phyloP scores from a whole-genome alignment of 2,329 filamentous ascomycete genomes.

The Sphaerulina musiva region DNA sequence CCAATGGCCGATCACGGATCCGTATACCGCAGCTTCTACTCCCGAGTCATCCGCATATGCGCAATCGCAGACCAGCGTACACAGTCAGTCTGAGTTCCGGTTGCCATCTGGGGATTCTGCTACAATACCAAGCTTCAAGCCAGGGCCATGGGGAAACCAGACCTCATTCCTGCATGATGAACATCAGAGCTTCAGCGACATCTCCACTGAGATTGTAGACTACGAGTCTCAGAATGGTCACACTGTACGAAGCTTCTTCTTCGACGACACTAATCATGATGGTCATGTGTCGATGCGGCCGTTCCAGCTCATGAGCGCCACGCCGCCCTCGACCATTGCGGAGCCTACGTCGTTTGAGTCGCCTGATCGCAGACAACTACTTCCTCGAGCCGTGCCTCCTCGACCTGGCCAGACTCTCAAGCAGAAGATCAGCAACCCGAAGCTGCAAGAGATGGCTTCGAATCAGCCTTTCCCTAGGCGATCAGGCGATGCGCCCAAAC shows the following conservation, averaged over 20 bases:
- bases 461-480: constrained; percentile 22
- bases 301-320: constrained; percentile 13
- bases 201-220: constrained; percentile 49
- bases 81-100: constrained; percentile 14
- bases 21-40: constrained; percentile 13
- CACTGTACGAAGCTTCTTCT: constrained; percentile 43
- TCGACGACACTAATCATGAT: constrained; percentile 41
- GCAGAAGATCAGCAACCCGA: constrained; percentile 21
- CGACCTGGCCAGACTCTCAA: constrained; percentile 18
- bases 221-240: constrained; percentile 38
- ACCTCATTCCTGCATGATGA: constrained; percentile 49
- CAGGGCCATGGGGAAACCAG: constrained; percentile 12
- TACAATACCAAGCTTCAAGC: constrained; percentile 17
- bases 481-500: constrained; percentile 5
- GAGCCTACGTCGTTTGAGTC: constrained; percentile 17
- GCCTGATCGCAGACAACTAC: constrained; percentile 20
- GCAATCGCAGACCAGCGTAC: constrained; percentile 17
- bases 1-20: constrained; percentile 17
- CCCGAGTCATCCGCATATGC: constrained; percentile 19
- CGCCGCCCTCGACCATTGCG: constrained; percentile 39
- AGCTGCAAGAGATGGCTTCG: constrained; percentile 16
- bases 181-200: constrained; percentile 50
- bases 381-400: constrained; percentile 12
- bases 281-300: constrained; percentile 8
- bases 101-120: constrained; percentile 8